Evolutionary conservation across 202 grass and related monocot genomes (phyloP).

Genomic region (Sporobolus alterniflorus): DNA sequence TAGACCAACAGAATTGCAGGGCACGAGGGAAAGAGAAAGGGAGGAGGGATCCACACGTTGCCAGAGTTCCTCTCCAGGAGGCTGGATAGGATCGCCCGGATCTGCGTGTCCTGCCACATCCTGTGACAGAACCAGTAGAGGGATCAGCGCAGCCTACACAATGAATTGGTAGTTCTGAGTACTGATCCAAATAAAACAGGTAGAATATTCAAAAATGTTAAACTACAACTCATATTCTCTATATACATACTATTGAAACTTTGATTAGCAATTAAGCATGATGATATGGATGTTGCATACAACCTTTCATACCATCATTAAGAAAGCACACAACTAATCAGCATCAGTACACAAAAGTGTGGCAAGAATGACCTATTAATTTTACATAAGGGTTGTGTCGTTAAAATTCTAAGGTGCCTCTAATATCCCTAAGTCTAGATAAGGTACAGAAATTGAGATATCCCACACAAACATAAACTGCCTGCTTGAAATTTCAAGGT

Average conservation of each 20-base stretch:
- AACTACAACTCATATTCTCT: neutral
- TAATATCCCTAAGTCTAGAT: neutral
- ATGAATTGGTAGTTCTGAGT: too few relatives aligned
- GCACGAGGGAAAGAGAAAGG: neutral
- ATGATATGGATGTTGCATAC: neutral
- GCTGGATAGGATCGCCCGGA: conserved; percentile 63
- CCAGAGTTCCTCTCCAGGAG: conserved; percentile 74
- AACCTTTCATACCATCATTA: neutral
- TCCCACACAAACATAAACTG: neutral
- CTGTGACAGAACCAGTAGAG: conserved; percentile 26
- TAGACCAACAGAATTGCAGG: neutral
- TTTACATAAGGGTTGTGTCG: neutral
- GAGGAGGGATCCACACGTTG: conserved; percentile 63
- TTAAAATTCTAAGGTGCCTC: neutral
- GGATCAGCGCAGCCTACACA: neutral
- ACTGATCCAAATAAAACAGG: neutral
- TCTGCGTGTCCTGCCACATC: conserved; percentile 91
- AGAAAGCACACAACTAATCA: neutral
- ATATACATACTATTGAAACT: neutral
- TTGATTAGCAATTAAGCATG: neutral
- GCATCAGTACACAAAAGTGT: neutral
- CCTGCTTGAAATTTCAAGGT: neutral
- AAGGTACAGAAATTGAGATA: neutral
- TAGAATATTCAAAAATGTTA: neutral
- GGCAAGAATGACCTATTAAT: neutral